A percentile compares a stretch with the other conserved stretches of the same genome.
Conservation (phyloP, 305 asterid genomes). For the Andrographis paniculata region DNA sequence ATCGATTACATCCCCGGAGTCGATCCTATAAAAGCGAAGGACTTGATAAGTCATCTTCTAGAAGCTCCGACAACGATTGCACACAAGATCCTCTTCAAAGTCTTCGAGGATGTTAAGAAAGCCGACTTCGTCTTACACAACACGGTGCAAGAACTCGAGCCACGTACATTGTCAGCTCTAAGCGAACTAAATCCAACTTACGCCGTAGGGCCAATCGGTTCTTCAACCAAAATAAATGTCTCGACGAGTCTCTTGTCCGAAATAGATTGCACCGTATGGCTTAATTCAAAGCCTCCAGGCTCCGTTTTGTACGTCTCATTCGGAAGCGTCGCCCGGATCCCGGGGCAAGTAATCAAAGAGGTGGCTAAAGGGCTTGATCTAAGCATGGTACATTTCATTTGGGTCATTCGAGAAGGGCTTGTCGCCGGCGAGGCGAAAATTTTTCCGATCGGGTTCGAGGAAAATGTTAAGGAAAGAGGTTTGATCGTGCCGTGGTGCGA, state of each 20-base stretch:
- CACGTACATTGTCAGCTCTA: background rate
- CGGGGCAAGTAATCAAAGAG: background rate
- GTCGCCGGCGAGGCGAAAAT: background rate
- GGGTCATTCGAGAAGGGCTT: background rate
- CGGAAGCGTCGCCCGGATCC: background rate
- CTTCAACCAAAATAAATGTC: background rate
- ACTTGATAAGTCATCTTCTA: too few relatives aligned
- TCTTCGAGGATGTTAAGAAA: too few relatives aligned
- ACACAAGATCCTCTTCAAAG: too few relatives aligned
- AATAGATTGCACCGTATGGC: background rate
- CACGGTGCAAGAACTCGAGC: background rate
- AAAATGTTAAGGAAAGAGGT: slow-evolving; percentile 23
- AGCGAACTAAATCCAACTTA: background rate
- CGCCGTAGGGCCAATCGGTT: background rate
- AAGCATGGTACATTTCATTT: background rate
- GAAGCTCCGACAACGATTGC: too few relatives aligned
- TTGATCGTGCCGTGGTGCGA: slow-evolving; percentile 47
- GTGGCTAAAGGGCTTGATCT: background rate
- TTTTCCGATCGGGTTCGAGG: slow-evolving; percentile 31
- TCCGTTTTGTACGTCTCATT: background rate
- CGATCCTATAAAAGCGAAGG: too few relatives aligned
- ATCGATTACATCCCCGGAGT: too few relatives aligned
- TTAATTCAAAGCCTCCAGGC: background rate
- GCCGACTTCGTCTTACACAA: background rate
- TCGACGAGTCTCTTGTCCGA: background rate